Evolutionary conservation across 2,329 filamentous ascomycete species (phyloP).

Genomic region (Penicillium sp.): DNA sequence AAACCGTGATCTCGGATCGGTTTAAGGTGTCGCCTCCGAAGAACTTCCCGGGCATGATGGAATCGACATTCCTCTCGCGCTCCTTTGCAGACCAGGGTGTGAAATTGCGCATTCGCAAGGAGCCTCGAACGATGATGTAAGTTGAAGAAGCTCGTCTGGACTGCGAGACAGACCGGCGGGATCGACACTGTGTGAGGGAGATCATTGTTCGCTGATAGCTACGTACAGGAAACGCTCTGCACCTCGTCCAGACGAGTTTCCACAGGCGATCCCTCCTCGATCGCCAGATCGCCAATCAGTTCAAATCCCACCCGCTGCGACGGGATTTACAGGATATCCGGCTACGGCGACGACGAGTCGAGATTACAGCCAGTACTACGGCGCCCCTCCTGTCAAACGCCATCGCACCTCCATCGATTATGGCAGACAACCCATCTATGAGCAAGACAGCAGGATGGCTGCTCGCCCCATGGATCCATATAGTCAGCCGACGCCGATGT

Average conservation of each 20-base stretch:
- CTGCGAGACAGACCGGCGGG: no score
- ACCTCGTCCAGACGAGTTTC: conserved; percentile 43
- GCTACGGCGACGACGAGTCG: conserved; percentile 27
- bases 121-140: conserved; percentile 63
- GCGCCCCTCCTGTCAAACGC: conserved; percentile 39
- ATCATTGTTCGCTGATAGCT: conserved; percentile 15
- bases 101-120: conserved; percentile 77
- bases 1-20: conserved; percentile 61
- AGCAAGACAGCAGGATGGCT: conserved; percentile 39
- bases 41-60: conserved; percentile 75
- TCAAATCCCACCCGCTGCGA: conserved; percentile 35
- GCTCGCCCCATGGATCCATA: conserved; percentile 41
- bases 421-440: conserved; percentile 39
- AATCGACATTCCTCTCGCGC: conserved; percentile 78
- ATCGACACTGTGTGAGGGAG: background rate
- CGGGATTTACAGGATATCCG: conserved; percentile 37
- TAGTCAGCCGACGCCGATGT: conserved; percentile 36
- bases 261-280: conserved; percentile 37
- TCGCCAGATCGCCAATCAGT: conserved; percentile 43
- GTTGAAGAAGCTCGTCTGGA: conserved; percentile 12
- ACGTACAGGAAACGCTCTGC: conserved; percentile 41
- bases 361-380: conserved; percentile 40
- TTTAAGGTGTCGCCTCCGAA: conserved; percentile 65
- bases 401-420: conserved; percentile 44
- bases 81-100: conserved; percentile 87